Percentiles rank a stretch among this genome's conserved stretches.
Evolutionary conservation across 352 stramenopile species (phyloP).

Genomic region (Phytophthora agathidicida): DNA sequence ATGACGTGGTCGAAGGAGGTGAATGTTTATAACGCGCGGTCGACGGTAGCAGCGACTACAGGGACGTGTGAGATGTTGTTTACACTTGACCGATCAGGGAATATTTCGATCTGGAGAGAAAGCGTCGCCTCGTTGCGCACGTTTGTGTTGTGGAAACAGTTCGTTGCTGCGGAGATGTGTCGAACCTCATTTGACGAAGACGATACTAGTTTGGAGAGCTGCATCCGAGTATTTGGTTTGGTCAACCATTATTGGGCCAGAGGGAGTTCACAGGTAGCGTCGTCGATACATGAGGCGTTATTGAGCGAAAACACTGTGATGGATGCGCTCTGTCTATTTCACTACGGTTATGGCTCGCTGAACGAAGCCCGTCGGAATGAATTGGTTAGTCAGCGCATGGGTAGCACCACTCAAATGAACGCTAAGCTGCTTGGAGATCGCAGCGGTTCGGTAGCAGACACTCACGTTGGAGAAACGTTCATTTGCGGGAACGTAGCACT

Average conservation of each 20-base stretch:
- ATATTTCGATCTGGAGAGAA: constrained; percentile 81
- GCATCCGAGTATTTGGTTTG: constrained; percentile 37
- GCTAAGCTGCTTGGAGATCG: constrained; percentile 64
- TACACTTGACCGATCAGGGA: constrained; percentile 65
- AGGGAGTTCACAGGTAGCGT: constrained; percentile 20
- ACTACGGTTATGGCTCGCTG: constrained; percentile 69
- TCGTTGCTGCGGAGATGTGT: constrained; percentile 48
- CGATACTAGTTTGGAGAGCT: constrained; percentile 2
- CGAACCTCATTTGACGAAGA: constrained; percentile 16
- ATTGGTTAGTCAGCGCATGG: constrained; percentile 72
- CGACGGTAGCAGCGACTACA: constrained; percentile 19
- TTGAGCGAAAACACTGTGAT: constrained; percentile 76
- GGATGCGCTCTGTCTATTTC: constrained; percentile 69
- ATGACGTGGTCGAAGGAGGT: constrained; percentile 61
- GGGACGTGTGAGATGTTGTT: constrained; percentile 73
- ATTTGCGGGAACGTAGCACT: constrained; percentile 66
- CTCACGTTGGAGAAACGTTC: constrained; percentile 64
- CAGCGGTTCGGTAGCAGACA: constrained; percentile 60
- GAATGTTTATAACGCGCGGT: constrained; percentile 57
- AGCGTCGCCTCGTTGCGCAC: constrained; percentile 49
- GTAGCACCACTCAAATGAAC: constrained; percentile 65
- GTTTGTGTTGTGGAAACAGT: constrained; percentile 78
- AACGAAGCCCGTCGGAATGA: constrained; percentile 62
- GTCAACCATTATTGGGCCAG: constrained; percentile 48
- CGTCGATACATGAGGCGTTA: constrained; percentile 59